Conservation (phyloP, 2,329 filamentous ascomycete genomes). For the Phaeosphaeria sp. region DNA sequence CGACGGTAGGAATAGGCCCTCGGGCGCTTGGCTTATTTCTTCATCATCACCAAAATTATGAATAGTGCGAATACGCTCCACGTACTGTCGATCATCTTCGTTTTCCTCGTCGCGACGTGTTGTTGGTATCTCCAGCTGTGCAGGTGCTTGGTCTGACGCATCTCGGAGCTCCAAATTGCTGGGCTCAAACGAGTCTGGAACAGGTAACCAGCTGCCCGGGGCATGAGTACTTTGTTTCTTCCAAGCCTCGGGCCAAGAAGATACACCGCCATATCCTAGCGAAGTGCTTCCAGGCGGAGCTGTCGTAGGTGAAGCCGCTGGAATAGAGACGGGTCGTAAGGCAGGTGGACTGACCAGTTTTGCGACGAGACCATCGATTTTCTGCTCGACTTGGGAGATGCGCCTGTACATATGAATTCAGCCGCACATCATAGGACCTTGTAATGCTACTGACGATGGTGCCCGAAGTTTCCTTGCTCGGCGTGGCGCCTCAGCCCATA, state of each 20-base stretch:
- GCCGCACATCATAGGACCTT: background rate
- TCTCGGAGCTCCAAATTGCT: slow-evolving; percentile 7
- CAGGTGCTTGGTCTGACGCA: background rate
- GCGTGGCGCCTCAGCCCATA: slow-evolving; percentile 40
- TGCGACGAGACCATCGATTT: slow-evolving; percentile 44
- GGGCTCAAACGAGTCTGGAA: slow-evolving; percentile 31
- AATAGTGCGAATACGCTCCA: slow-evolving; percentile 33
- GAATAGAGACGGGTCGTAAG: background rate
- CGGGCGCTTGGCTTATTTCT: slow-evolving; percentile 15
- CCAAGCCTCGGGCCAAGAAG: slow-evolving; percentile 1
- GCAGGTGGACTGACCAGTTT: slow-evolving; percentile 28
- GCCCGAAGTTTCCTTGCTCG: slow-evolving; percentile 34
- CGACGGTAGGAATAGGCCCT: slow-evolving; percentile 21
- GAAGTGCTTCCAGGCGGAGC: background rate
- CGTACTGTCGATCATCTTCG: slow-evolving; percentile 29
- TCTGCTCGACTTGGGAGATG: slow-evolving; percentile 45
- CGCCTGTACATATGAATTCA: slow-evolving; percentile 24
- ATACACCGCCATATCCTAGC: background rate
- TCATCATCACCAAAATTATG: slow-evolving; percentile 29
- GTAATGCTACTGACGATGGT: slow-evolving; percentile 38
- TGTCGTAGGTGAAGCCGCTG: background rate
- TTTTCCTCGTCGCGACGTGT: slow-evolving; percentile 9
- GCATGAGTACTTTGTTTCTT: slow-evolving; percentile 8
- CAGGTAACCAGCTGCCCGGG: slow-evolving; percentile 37
- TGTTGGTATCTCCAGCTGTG: slow-evolving; percentile 8